Evolutionary conservation across 768 basidiomycete genomes (phyloP).

Genomic region (Calocybe cyanea): DNA sequence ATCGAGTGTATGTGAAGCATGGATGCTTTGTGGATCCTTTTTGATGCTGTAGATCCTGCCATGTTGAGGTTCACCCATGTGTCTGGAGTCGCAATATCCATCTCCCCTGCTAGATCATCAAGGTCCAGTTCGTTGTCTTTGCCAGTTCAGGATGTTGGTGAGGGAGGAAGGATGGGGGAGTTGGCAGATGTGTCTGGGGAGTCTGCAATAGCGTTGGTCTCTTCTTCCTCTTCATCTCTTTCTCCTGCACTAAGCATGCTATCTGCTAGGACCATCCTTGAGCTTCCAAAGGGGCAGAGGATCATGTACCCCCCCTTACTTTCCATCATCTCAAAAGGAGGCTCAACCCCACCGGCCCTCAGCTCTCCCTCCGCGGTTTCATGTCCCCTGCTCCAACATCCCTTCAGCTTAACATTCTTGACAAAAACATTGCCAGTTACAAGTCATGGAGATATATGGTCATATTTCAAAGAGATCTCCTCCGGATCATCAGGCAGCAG

Average conservation of each 20-base stretch:
- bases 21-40: neutral
- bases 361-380: neutral
- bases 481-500: neutral
- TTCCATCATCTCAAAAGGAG: constrained; percentile 1
- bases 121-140: neutral
- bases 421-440: neutral
- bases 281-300: constrained; percentile 1
- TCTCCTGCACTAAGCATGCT: neutral
- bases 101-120: neutral
- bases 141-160: no score
- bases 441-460: neutral
- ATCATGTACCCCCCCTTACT: neutral
- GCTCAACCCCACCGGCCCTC: neutral
- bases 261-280: constrained; percentile 1
- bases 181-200: neutral
- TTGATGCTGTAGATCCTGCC: neutral
- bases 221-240: neutral
- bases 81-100: neutral
- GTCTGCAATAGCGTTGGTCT: neutral
- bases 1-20: neutral
- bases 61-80: neutral
- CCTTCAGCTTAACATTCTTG: neutral
- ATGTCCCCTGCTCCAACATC: neutral
- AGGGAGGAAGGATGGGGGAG: neutral
- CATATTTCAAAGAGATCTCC: neutral